Base-by-base conservation (phyloP, 805 yeast genomes). In the Metschnikowia santaceciliae region DNA sequence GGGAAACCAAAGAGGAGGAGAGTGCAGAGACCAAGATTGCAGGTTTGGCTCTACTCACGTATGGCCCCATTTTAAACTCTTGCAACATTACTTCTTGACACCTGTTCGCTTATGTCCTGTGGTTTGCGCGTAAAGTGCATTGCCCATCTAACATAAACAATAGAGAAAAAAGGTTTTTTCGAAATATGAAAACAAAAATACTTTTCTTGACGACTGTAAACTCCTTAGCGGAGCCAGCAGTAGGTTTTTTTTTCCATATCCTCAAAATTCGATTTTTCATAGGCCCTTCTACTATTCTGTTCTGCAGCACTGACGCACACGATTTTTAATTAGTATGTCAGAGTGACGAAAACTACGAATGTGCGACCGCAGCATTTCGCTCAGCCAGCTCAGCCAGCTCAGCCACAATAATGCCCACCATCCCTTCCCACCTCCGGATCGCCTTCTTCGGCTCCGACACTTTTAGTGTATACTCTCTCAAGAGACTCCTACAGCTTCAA, bases 391-490 rank as follows among this genome's bases (percentile, higher is more conserved):
- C 3, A 33, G 35, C 35, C 14, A 13, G 1, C 35, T 3, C 15
- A 13, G 35, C 8, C n/a, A 35, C 32, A 20, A 10, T 30, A 6
- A 40, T 40, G 43, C 14, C n/a, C 5, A 22, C 10, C 23, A 15
- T n/a, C 15, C 32, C 14, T 8, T 3, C 7, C 1, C 26, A 14
- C 17, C 55, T 52, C 22, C 52, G 55, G 35, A 65, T 88, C 8
- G 88, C 90, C 1, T 87, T 81, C 61, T 89, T 89, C 65, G 96
- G 96, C 0, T 80, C 90, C 1, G 96, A 89, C 61, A 65, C 64
- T 20, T 89, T 88, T 66, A 83, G 90, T 57, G 76, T 82, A 26
- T 70, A 66, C 7, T 78, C 87, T 3, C 70, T 88, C 15, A 60
- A 65, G 7, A 70, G 68, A 32, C 58, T 69, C 14, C 57, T 77